Evolutionary conservation across 345 rosid species (phyloP), one percentile per base, ranked within the genome.

Genomic region (Populus ilicifolia): DNA sequence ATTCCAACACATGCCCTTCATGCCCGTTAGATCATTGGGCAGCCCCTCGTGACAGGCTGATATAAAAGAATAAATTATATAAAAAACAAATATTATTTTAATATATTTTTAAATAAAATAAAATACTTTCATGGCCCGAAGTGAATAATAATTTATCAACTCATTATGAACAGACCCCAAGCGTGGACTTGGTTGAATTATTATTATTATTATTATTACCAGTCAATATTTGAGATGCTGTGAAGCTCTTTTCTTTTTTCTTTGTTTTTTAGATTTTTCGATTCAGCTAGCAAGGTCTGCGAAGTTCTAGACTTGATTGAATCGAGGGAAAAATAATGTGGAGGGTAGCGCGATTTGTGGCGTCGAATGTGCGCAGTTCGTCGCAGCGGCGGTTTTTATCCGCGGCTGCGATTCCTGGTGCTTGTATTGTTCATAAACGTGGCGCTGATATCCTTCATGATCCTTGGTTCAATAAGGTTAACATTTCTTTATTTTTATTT

Each of bases 381-480:
- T 59, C 25, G 29, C 29, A 25, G 29, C 5, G 64, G 64, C 86
- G 92, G 80, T 87, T 89, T 67, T 71, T 75, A 77, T 91, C 95
- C 39, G 74, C 95, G n/a, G 85, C 87, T 83, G 86, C 86, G 83
- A 92, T 93, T 73, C 97, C 99, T 71, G 97, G 92, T 56, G 97
- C 99, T 36, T 93, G 91, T 82, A 96, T 96, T 36, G 90, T 93
- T 33, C 98, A 91, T 85, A 96, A 96, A 82, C 98, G 99, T 73
- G 99, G 99, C 36, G 88, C 97, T 8, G 99, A 96, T 85, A 92
- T 96, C 77, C 98, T 96, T 78, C 98, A 96, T 77, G 99, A 96
- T 93, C 98, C 99, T 23, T 96, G 98, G 99, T 93, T 89, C 86
- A 96, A 96, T 56, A 96, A 96, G 98, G 99, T 96, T 62, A 43